A percentile compares a stretch with the other conserved stretches of the same genome.
Evolutionary conservation across 257 asterid genomes (phyloP).

Genomic region (Fraxinus pennsylvanica): DNA sequence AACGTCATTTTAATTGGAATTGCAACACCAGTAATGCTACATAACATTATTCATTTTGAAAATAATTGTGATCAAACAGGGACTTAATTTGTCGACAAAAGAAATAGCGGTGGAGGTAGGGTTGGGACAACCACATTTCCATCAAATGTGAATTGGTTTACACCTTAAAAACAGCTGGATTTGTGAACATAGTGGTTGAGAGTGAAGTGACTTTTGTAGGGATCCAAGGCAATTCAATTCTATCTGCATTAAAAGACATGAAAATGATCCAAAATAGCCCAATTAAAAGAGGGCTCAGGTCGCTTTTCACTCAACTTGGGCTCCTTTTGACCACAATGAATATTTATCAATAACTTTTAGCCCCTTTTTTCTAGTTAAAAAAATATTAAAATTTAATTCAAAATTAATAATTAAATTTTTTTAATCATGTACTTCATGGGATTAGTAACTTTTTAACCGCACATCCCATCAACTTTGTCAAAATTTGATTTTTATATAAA

Average conservation of each 20-base stretch:
- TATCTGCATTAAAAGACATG: neutral
- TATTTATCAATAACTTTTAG: too few relatives aligned
- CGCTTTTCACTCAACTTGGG: neutral
- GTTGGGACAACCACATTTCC: neutral
- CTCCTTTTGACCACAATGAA: neutral
- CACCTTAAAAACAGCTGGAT: constrained; percentile 4
- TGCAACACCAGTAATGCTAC: too few relatives aligned
- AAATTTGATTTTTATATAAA: too few relatives aligned
- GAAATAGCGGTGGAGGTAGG: neutral
- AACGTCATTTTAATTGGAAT: too few relatives aligned
- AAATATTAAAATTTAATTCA: too few relatives aligned
- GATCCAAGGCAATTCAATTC: neutral
- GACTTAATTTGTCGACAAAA: neutral
- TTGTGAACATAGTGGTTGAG: neutral
- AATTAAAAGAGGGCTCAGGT: neutral
- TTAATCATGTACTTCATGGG: too few relatives aligned
- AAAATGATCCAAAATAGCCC: neutral
- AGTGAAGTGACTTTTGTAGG: neutral
- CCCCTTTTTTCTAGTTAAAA: too few relatives aligned
- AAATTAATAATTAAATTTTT: too few relatives aligned
- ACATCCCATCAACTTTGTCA: too few relatives aligned
- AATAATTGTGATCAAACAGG: too few relatives aligned
- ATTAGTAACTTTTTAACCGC: too few relatives aligned
- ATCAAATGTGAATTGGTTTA: neutral
- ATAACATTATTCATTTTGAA: too few relatives aligned